Percentiles rank a stretch among this genome's conserved stretches.
Evolutionary conservation across 345 rosid genomes (phyloP).

Genomic region (Rhizophora apiculata): DNA sequence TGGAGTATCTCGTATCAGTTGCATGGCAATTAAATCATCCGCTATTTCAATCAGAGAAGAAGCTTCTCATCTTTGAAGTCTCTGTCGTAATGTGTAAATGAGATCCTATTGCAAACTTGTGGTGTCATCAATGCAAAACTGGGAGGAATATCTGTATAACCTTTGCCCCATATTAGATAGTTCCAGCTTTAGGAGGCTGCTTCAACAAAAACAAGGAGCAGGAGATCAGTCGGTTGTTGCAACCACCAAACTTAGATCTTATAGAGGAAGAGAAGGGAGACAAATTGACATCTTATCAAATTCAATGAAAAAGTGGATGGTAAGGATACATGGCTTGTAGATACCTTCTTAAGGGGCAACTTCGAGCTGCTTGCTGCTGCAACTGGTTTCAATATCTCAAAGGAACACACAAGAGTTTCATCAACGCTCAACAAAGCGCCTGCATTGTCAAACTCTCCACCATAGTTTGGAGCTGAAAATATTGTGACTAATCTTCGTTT

Average conservation of each 20-base stretch:
- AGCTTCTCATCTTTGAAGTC: slow-evolving; percentile 5
- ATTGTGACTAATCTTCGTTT: slow-evolving; percentile 83
- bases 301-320: too few species aligned
- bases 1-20: too few species aligned
- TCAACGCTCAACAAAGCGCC: slow-evolving; percentile 92
- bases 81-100: neutral
- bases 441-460: slow-evolving; percentile 98
- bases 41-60: slow-evolving; percentile 2
- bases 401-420: slow-evolving; percentile 77
- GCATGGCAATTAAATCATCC: slow-evolving; percentile 8
- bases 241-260: neutral
- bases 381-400: slow-evolving; percentile 87
- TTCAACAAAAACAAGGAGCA: slow-evolving; percentile 5
- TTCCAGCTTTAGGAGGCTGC: slow-evolving; percentile 52
- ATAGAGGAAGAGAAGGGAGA: neutral
- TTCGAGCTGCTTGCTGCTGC: slow-evolving; percentile 37
- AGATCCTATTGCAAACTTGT: slow-evolving; percentile 4
- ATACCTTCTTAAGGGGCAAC: slow-evolving; percentile 65
- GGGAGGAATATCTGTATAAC: slow-evolving; percentile 5
- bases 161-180: slow-evolving; percentile 22
- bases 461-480: slow-evolving; percentile 99
- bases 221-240: slow-evolving; percentile 8
- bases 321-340: neutral
- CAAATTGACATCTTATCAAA: neutral
- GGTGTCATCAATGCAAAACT: slow-evolving; percentile 11